Base-by-base conservation (phyloP, 2,329 filamentous ascomycete species). In the Penicillium sp. region DNA sequence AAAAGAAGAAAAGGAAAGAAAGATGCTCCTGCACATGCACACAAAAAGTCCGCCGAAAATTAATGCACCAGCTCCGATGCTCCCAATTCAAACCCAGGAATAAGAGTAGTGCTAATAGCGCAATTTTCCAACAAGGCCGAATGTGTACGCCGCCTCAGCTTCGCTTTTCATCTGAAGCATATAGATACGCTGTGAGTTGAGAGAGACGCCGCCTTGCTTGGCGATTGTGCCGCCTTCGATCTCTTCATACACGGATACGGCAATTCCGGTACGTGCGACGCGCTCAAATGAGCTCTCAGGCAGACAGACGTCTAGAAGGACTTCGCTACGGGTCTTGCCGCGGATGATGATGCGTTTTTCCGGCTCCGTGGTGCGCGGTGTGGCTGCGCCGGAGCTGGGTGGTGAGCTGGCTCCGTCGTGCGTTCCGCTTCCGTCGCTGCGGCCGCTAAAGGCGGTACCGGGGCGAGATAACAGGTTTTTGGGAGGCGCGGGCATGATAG, bases 301-400 rank as follows among this genome's bases (percentile, higher is more conserved):
- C 1, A 96, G 78, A 44, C 91, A 91, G 1, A 89, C 90, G 70
- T 97, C 93, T 0, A 96, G 79, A 33, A 95, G 72, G 1, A 87
- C 79, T 55, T 85, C 78, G 21, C 83, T 82, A 57, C 70, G 85
- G 1, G 85, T 86, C 65, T 90, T 86, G 6, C 85, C 85, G 4
- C 82, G 84, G 23, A 96, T 85, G 15, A 95, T 78, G 53, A 99
- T 85, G 8, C 93, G 86, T 76, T 96, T 96, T 75, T 95, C 89
- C 58, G 88, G 75, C 16, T 86, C 85, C 61, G 86, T 81, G 58
- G 71, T 62, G 81, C 65, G 63, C 21, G 70, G 69, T 1, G 71
- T 71, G 5, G 65, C 59, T 3, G 70, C 57, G 8, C 67, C 68
- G 1, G 63, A 70, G 26, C 61, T 58, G 3, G 67, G 65, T 24